A percentile compares a stretch with the other conserved stretches of the same genome.
These are phyloP conservation scores for Schizosaccharomyces versatilis DNA, from an alignment of 1,139 yeast species.

Conservation along the genomic window DNA sequence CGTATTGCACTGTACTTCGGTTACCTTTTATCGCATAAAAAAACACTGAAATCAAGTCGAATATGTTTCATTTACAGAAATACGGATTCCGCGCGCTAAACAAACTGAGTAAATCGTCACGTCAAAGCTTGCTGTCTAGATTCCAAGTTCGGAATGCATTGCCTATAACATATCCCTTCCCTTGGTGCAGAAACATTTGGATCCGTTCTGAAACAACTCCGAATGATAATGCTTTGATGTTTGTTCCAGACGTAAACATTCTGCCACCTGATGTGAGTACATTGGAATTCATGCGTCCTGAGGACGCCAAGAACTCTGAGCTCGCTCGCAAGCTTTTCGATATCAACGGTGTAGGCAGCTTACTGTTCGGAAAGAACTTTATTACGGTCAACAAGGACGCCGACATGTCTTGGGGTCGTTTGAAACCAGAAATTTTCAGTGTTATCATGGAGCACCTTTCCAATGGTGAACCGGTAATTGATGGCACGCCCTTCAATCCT, in stretches of 20 bases:
- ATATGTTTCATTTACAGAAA: no score
- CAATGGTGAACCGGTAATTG: conserved; percentile 39
- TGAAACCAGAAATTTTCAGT: conserved; percentile 76
- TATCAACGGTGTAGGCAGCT: conserved; percentile 48
- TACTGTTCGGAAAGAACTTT: conserved; percentile 75
- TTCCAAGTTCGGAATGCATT: background rate
- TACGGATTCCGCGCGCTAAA: no score
- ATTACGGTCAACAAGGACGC: conserved; percentile 59
- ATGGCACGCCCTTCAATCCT: conserved; percentile 30
- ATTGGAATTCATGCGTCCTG: conserved; percentile 43
- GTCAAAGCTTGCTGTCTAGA: background rate
- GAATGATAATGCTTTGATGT: conserved; percentile 77
- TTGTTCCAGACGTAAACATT: conserved; percentile 47
- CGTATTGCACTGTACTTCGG: no score
- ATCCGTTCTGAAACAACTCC: conserved; percentile 60
- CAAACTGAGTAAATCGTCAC: no score
- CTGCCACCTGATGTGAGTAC: conserved; percentile 27
- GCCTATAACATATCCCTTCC: background rate
- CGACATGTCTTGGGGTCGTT: conserved; percentile 40
- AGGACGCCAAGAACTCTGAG: conserved; percentile 57
- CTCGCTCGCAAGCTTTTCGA: conserved; percentile 60
- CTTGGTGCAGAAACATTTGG: conserved; percentile 14
- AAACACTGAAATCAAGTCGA: no score
- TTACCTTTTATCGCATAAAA: no score
- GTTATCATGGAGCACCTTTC: conserved; percentile 65